phyloP scores from a whole-genome alignment of 306 rosid species.

The Vigna reflexopilosa region DNA sequence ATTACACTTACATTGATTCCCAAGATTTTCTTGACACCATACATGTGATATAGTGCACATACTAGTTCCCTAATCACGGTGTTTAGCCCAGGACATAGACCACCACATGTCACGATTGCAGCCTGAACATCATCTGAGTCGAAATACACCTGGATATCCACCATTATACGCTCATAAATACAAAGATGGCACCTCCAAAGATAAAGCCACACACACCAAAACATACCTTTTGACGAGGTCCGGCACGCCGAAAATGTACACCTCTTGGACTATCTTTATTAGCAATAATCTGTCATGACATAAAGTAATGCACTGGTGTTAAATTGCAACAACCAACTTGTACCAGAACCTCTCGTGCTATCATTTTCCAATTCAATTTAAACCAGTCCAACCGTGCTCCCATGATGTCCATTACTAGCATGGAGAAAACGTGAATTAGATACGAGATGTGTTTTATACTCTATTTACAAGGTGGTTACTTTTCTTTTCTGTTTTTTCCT shows the following conservation, averaged over 20 bases:
- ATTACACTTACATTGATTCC: slow-evolving; percentile 76
- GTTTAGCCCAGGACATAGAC: slow-evolving; percentile 98
- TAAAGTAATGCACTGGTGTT: background rate
- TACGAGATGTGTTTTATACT: background rate
- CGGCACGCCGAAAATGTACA: slow-evolving; percentile 93
- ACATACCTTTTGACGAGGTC: slow-evolving; percentile 88
- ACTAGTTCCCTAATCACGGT: slow-evolving; percentile 94
- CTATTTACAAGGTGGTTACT: background rate
- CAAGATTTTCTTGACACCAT: slow-evolving; percentile 78
- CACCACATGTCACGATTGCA: slow-evolving; percentile 96
- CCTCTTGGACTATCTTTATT: slow-evolving; percentile 91
- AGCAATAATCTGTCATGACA: slow-evolving; percentile 61
- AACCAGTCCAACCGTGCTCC: background rate
- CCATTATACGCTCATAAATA: slow-evolving; percentile 15
- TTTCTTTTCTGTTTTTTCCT: background rate
- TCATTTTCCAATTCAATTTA: slow-evolving; percentile 11
- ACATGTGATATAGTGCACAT: slow-evolving; percentile 84
- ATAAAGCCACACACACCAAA: background rate
- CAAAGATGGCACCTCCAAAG: background rate
- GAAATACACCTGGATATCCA: slow-evolving; percentile 72
- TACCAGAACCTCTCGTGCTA: background rate
- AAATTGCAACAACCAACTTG: background rate
- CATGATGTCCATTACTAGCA: background rate
- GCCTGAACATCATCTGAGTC: slow-evolving; percentile 87
- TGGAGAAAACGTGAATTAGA: background rate